These are phyloP conservation scores for Boletus reticulatus DNA, from an alignment of 768 basidiomycete genomes.

Conservation along the genomic window DNA sequence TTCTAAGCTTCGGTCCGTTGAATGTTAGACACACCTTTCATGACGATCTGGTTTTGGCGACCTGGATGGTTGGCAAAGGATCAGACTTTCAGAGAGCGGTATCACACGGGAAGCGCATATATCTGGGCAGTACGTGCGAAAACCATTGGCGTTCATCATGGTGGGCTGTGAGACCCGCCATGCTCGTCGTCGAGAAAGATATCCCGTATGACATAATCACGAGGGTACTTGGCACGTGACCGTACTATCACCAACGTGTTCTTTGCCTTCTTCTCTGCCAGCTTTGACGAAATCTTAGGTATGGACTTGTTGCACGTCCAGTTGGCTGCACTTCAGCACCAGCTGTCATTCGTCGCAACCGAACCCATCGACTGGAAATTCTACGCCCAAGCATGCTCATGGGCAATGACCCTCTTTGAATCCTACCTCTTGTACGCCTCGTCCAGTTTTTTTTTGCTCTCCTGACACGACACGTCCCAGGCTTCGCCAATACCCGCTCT, in stretches of 20 bases:
- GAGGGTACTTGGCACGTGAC: slow-evolving; percentile 8
- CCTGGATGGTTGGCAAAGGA: neutral
- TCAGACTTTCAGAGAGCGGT: neutral
- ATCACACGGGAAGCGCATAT: neutral
- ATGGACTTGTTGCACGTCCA: slow-evolving; percentile 67
- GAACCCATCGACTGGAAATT: slow-evolving; percentile 79
- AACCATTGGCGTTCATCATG: neutral
- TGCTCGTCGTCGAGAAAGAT: too few species aligned
- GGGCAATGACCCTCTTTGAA: slow-evolving; percentile 81
- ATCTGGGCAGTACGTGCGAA: neutral
- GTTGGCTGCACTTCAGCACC: slow-evolving; percentile 54
- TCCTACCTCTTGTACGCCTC: slow-evolving; percentile 74
- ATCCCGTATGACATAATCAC: too few species aligned
- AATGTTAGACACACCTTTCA: neutral
- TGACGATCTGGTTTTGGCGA: neutral
- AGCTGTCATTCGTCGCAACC: slow-evolving; percentile 67
- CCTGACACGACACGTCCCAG: slow-evolving; percentile 9
- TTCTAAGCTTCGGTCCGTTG: neutral
- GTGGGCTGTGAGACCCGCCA: neutral
- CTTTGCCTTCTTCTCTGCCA: too few species aligned
- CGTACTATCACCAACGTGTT: slow-evolving; percentile 7
- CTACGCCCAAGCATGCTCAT: slow-evolving; percentile 77
- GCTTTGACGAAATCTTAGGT: neutral
- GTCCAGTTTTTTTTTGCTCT: neutral
- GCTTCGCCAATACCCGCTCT: slow-evolving; percentile 82